These are phyloP conservation scores for Clonostachys chloroleuca DNA, from an alignment of 2,329 filamentous ascomycete genomes.

Conservation along the genomic window DNA sequence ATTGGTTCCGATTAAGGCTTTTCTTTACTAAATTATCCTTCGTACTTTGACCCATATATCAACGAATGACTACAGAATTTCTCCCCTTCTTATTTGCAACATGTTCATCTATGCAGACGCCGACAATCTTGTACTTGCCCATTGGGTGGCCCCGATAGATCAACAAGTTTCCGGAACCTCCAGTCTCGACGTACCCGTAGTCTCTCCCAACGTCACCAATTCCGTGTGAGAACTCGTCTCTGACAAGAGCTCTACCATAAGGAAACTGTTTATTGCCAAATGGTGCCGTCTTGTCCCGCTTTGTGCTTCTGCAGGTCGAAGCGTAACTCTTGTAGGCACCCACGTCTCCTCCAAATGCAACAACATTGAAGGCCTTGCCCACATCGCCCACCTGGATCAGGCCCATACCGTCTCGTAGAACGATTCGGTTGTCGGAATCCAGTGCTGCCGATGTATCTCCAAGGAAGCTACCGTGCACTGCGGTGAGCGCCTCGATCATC, in stretches of 20 bases:
- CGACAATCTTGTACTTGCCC: constrained; percentile 1
- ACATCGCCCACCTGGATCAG: constrained; percentile 2
- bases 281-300: background rate
- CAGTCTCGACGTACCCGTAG: constrained; percentile 3
- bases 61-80: too few species aligned
- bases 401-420: constrained; percentile 1
- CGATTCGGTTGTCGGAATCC: background rate
- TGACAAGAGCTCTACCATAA: background rate
- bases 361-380: constrained; percentile 2
- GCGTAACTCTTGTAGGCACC: background rate
- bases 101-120: constrained; percentile 2
- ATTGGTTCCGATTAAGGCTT: too few species aligned
- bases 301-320: background rate
- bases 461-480: background rate
- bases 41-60: too few species aligned
- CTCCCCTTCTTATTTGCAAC: background rate
- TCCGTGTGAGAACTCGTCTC: background rate
- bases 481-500: background rate
- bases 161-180: constrained; percentile 2
- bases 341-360: constrained; percentile 1
- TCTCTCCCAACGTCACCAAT: background rate
- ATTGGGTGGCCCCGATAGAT: constrained; percentile 1
- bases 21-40: too few species aligned
- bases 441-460: background rate
- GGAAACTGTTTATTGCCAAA: background rate